These are phyloP conservation scores for Gnomoniopsis smithogilvyi DNA, from an alignment of 2,329 filamentous ascomycete species.

Conservation along the genomic window DNA sequence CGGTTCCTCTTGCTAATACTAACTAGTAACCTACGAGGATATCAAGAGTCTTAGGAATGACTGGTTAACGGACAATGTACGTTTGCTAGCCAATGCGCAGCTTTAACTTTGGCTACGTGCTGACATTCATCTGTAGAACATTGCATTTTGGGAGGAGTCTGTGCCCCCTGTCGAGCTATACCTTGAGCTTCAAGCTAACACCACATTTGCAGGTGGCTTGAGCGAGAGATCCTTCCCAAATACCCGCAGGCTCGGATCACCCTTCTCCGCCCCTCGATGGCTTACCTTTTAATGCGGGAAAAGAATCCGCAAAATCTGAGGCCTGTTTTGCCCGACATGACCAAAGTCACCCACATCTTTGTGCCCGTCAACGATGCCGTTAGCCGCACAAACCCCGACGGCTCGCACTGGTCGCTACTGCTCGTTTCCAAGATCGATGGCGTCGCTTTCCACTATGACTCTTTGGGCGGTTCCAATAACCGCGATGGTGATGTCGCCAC, in stretches of 20 bases:
- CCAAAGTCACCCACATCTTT: conserved; percentile 83
- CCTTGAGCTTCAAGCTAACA: conserved; percentile 13
- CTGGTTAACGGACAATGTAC: conserved; percentile 94
- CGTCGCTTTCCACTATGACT: conserved; percentile 96
- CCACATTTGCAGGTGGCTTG: conserved; percentile 61
- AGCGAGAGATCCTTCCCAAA: conserved; percentile 77
- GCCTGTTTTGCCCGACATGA: conserved; percentile 77
- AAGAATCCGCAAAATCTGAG: conserved; percentile 52
- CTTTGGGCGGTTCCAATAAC: conserved; percentile 71
- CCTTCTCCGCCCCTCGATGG: conserved; percentile 88
- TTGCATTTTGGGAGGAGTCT: conserved; percentile 97
- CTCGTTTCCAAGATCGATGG: conserved; percentile 86
- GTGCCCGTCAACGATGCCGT: conserved; percentile 89
- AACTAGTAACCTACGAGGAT: conserved; percentile 79
- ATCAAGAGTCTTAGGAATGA: conserved; percentile 84
- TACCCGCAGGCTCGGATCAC: conserved; percentile 84
- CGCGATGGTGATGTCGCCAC: conserved; percentile 69
- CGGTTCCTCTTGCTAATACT: conserved; percentile 7
- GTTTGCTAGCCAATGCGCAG: conserved; percentile 29
- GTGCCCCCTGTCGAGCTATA: conserved; percentile 22
- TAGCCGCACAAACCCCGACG: conserved; percentile 75
- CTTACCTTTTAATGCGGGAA: conserved; percentile 82
- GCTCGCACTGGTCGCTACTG: conserved; percentile 91
- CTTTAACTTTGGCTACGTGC: conserved; percentile 4
- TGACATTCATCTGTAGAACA: conserved; percentile 58